Conservation (phyloP, 257 asterid species). For the Lycium barbarum region DNA sequence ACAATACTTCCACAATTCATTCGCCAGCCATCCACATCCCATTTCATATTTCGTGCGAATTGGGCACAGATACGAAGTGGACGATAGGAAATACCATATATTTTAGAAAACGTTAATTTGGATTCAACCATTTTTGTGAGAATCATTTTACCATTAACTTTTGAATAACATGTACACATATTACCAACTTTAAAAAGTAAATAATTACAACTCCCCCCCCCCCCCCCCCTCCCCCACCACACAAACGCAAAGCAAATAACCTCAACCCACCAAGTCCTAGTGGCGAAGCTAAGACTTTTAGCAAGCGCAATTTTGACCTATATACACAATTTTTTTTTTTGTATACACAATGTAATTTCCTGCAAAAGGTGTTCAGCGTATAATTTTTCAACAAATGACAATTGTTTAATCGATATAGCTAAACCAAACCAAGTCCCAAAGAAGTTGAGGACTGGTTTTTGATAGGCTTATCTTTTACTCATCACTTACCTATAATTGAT, state of each 20-base stretch:
- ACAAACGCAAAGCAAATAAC: too few species aligned
- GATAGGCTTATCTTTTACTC: neutral
- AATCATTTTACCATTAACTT: slow-evolving; percentile 8
- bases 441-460: neutral
- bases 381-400: neutral
- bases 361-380: too few species aligned
- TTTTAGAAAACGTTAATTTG: neutral
- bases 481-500: too few species aligned
- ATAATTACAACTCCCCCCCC: too few species aligned
- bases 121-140: neutral
- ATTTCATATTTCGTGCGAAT: neutral
- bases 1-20: neutral
- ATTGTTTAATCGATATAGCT: neutral
- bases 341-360: too few species aligned
- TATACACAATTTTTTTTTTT: too few species aligned
- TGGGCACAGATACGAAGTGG: neutral
- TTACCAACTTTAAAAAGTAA: neutral
- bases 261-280: neutral
- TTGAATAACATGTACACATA: neutral
- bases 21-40: slow-evolving; percentile 1
- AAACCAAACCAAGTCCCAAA: neutral
- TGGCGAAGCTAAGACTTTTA: too few species aligned
- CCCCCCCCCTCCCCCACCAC: too few species aligned
- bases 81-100: neutral
- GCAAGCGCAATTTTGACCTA: too few species aligned